These are phyloP conservation scores for Solanum corneliomulleri DNA, from an alignment of 257 asterid genomes.

Conservation along the genomic window DNA sequence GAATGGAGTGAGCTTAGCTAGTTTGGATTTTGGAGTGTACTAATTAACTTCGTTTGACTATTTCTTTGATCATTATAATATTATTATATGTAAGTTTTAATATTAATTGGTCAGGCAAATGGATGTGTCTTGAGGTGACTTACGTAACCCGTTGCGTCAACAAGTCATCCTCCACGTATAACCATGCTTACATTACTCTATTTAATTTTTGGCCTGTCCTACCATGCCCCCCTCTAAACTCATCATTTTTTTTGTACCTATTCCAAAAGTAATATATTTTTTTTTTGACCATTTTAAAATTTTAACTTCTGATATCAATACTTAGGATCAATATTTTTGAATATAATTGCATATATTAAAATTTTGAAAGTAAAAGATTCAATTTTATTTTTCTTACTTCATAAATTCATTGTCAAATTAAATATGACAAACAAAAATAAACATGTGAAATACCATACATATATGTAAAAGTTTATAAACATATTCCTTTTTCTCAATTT, in stretches of 20 bases:
- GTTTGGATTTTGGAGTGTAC: not conserved
- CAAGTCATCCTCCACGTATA: not conserved
- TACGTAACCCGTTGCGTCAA: not conserved
- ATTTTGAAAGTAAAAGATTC: no score
- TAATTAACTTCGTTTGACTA: not conserved
- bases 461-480: not conserved
- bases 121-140: not conserved
- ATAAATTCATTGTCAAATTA: no score
- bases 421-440: not conserved
- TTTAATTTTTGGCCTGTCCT: not conserved
- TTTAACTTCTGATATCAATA: no score
- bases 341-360: no score
- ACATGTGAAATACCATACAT: no score
- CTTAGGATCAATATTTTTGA: no score
- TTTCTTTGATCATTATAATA: not conserved
- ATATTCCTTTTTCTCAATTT: not conserved
- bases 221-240: not conserved
- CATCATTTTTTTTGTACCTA: not conserved
- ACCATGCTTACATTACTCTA: not conserved
- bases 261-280: not conserved
- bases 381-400: no score
- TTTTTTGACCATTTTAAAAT: no score
- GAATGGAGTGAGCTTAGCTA: not conserved
- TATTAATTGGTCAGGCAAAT: constrained; percentile 1
- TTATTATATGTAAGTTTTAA: not conserved